These are phyloP conservation scores for Lojkania enalia DNA, from an alignment of 2,329 filamentous ascomycete species.

Conservation along the genomic window DNA sequence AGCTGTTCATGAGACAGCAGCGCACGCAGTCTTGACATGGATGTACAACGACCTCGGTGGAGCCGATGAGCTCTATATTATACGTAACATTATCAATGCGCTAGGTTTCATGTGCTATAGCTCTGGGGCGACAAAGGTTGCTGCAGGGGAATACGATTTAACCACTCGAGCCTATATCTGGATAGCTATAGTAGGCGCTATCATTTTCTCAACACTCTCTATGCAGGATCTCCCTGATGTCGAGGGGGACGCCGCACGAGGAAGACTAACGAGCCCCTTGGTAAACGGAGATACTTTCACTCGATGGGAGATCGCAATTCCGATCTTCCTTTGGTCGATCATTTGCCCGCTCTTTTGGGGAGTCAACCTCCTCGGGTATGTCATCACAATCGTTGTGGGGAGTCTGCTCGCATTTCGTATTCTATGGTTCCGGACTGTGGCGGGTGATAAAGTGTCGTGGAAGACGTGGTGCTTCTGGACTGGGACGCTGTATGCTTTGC, in stretches of 20 bases:
- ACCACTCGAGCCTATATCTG: not conserved
- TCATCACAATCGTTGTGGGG: too few species aligned
- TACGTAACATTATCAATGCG: conserved; percentile 34
- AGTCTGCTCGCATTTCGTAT: too few species aligned
- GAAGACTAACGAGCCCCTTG: not conserved
- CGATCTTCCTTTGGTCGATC: not conserved
- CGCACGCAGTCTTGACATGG: conserved; percentile 14
- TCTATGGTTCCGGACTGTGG: too few species aligned
- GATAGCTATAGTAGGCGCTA: not conserved
- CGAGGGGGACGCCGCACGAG: not conserved
- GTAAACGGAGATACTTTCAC: not conserved
- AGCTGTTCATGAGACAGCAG: conserved; percentile 19
- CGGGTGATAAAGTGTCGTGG: too few species aligned
- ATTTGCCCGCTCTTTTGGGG: not conserved
- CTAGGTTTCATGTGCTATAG: conserved; percentile 28
- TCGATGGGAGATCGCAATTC: not conserved
- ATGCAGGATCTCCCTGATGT: not conserved
- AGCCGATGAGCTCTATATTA: conserved; percentile 24
- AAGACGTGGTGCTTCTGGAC: too few species aligned
- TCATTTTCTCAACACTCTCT: not conserved
- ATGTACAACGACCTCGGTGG: conserved; percentile 37
- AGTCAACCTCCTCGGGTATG: too few species aligned
- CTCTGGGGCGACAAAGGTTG: conserved; percentile 30
- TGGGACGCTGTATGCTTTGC: too few species aligned
- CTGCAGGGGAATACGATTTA: not conserved